phyloP scores from a whole-genome alignment of 176 grass and related monocot genomes.

The Alopecurus myosuroides region DNA sequence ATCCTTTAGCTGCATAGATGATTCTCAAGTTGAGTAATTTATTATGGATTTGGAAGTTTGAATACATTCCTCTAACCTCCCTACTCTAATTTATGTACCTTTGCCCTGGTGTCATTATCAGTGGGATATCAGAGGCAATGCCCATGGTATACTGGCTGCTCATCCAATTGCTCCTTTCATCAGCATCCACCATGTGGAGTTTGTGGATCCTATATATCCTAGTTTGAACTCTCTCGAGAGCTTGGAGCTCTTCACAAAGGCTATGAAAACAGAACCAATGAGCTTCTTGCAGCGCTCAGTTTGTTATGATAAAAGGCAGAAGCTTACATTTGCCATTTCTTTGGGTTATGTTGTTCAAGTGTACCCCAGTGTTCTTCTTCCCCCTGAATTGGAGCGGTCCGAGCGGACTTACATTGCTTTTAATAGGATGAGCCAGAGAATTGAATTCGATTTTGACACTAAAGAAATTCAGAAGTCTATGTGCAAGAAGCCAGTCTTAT shows the following conservation, averaged over 20 bases:
- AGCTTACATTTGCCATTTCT: conserved; percentile 73
- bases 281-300: conserved; percentile 89
- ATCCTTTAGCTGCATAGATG: neutral
- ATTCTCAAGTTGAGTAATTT: neutral
- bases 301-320: conserved; percentile 60
- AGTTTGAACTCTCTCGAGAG: conserved; percentile 75
- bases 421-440: conserved; percentile 64
- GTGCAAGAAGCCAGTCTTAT: conserved; percentile 82
- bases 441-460: conserved; percentile 94
- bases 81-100: conserved; percentile 3
- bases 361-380: conserved; percentile 76
- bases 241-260: conserved; percentile 82
- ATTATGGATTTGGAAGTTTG: neutral
- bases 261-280: conserved; percentile 81
- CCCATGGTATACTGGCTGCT: conserved; percentile 79
- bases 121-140: conserved; percentile 97
- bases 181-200: conserved; percentile 85
- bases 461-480: conserved; percentile 75
- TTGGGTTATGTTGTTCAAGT: conserved; percentile 92
- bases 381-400: conserved; percentile 70
- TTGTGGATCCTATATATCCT: conserved; percentile 84
- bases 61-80: neutral
- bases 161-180: conserved; percentile 91
- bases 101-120: conserved; percentile 31
- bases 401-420: conserved; percentile 77